Evolutionary conservation across 2,329 filamentous ascomycete species (phyloP).

Genomic region (Fusarium staphyleae): DNA sequence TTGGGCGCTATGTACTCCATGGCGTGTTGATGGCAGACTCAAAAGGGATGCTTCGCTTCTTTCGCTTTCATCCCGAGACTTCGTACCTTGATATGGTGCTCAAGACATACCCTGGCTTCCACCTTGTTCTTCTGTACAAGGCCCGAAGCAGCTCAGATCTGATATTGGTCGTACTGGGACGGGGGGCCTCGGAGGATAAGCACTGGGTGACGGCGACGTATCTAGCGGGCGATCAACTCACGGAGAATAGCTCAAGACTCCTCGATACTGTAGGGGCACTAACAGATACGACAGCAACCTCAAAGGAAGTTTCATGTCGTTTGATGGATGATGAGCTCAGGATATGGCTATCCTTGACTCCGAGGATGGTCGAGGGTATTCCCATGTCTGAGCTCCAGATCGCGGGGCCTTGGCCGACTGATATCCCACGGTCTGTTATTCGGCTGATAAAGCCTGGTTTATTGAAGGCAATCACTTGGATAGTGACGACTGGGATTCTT

Average conservation of each 20-base stretch:
- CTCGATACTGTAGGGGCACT: neutral
- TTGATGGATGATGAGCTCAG: neutral
- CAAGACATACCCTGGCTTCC: slow-evolving; percentile 2
- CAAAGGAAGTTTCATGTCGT: neutral
- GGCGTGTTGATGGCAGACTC: slow-evolving; percentile 3
- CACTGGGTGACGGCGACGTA: slow-evolving; percentile 4
- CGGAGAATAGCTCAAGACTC: neutral
- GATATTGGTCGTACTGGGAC: neutral
- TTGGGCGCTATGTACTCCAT: neutral
- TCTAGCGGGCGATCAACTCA: neutral
- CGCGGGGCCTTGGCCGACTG: neutral
- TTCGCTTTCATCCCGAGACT: neutral
- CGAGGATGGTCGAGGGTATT: neutral
- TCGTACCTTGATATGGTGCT: slow-evolving; percentile 1
- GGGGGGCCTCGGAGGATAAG: neutral
- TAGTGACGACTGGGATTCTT: neutral
- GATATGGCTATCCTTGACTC: neutral
- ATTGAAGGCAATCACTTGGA: neutral
- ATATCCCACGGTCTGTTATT: neutral
- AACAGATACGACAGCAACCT: neutral
- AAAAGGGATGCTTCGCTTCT: slow-evolving; percentile 1
- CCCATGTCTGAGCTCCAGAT: neutral
- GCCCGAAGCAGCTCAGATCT: neutral
- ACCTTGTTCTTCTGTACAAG: neutral
- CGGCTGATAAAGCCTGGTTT: neutral